phyloP scores from a whole-genome alignment of 73 alveolate genomes.

The Strombidium stylifer region DNA sequence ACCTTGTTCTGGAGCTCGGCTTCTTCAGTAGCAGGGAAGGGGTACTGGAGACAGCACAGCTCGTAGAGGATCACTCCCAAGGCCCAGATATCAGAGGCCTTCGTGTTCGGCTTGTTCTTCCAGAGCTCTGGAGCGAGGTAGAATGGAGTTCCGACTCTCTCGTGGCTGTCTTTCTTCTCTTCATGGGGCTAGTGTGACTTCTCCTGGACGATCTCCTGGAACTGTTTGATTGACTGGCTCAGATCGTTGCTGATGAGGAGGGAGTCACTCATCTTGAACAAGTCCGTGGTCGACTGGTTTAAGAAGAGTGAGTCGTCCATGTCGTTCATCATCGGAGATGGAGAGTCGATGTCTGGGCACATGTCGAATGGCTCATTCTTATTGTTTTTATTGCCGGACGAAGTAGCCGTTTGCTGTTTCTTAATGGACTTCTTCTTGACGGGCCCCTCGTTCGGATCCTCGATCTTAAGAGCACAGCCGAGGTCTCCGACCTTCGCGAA shows the following conservation, averaged over 20 bases:
- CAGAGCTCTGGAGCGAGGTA: constrained; percentile 83
- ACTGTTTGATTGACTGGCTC: too few species aligned
- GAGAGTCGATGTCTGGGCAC: too few species aligned
- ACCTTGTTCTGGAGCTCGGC: constrained; percentile 95
- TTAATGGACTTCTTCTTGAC: too few species aligned
- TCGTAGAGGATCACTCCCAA: constrained; percentile 94
- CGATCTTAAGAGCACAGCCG: constrained; percentile 61
- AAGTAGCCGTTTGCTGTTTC: too few species aligned
- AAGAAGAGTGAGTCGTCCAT: constrained; percentile 11
- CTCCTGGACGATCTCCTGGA: background rate
- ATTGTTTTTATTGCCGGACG: too few species aligned
- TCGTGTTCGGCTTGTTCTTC: constrained; percentile 45
- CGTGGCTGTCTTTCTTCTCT: background rate
- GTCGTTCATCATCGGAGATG: too few species aligned
- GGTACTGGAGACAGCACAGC: constrained; percentile 95
- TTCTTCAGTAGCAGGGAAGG: constrained; percentile 93
- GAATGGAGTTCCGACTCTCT: constrained; percentile 80
- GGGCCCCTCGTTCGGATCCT: background rate
- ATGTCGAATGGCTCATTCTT: too few species aligned
- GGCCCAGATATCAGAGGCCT: constrained; percentile 73
- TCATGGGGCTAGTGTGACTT: background rate
- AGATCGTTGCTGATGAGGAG: background rate
- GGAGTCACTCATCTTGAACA: background rate
- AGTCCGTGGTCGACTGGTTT: background rate
- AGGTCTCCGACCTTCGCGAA: constrained; percentile 95